Percentiles rank a stretch among this genome's conserved stretches.
phyloP scores from a whole-genome alignment of 2,329 filamentous ascomycete species.

The Phialophora chinensis region DNA sequence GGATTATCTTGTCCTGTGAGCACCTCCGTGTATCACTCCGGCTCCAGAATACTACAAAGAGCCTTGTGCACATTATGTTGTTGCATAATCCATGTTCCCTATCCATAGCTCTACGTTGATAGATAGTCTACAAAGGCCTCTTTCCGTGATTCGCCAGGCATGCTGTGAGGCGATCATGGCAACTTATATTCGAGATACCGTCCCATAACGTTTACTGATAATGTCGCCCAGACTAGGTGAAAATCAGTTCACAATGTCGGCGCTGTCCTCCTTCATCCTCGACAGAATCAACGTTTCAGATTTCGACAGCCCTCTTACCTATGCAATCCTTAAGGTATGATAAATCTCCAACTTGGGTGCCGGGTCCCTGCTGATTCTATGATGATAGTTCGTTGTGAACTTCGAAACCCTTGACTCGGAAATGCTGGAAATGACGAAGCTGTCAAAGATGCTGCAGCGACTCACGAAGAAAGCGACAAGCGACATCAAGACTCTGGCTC shows the following conservation, averaged over 20 bases:
- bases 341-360: conserved; percentile 6
- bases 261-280: conserved; percentile 56
- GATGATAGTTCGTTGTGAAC: conserved; percentile 56
- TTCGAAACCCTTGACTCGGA: conserved; percentile 65
- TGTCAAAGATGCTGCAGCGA: conserved; percentile 62
- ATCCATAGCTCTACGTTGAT: conserved; percentile 30
- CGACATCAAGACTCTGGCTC: conserved; percentile 61
- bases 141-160: conserved; percentile 18
- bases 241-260: conserved; percentile 54
- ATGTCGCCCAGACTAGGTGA: conserved; percentile 55
- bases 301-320: conserved; percentile 52
- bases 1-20: conserved; percentile 3
- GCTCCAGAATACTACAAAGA: not conserved
- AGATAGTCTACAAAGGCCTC: conserved; percentile 33
- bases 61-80: not conserved
- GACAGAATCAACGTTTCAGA: conserved; percentile 57
- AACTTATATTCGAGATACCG: conserved; percentile 10
- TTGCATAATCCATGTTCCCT: conserved; percentile 19
- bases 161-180: conserved; percentile 8
- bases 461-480: conserved; percentile 65
- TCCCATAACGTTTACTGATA: conserved; percentile 37
- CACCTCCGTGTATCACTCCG: conserved; percentile 7
- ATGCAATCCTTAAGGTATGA: conserved; percentile 55
- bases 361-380: conserved; percentile 38
- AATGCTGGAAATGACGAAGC: conserved; percentile 64